Base-by-base conservation (phyloP, 768 basidiomycete genomes). In the Mycena crocata region DNA sequence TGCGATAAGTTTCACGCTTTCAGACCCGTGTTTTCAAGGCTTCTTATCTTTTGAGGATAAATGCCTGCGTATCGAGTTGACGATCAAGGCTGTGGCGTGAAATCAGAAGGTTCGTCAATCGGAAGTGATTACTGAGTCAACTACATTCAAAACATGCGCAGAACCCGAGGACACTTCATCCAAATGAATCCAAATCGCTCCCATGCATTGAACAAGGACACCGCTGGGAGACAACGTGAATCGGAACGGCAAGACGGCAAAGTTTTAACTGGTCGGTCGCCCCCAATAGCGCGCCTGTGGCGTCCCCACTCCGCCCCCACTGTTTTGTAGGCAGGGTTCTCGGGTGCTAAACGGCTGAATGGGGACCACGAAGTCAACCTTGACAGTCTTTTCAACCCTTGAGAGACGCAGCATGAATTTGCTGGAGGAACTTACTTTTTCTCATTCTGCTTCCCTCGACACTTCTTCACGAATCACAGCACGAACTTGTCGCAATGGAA, bases 401-500 rank as follows among this genome's bases (percentile, higher is more conserved):
- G n/a, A n/a, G n/a, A n/a, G n/a, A n/a, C n/a, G n/a, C n/a, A n/a
- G n/a, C n/a, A n/a, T n/a, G n/a, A n/a, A n/a, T n/a, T n/a, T n/a
- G 26, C 30, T 10, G 12, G 5, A 32, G 23, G 19, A 30, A 23
- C 31, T 3, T 26, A 14, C 37, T 44, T n/a, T 32, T 32, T 15
- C 57, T n/a, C 34, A 14, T 21, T 42, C 17, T 30, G 37, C 35
- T 54, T 35, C 40, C 17, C 8, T 42, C 17, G 40, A 40, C 52
- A 5, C 52, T n/a, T 21, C 23, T 39, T 19, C 45, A 26, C 37
- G 35, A 40, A 28, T 28, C 39, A 28, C 28, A 19, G 34, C 26
- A 9, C 10, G 15, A 48, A 6, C 32, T 48, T 26, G 5, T 28
- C 35, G n/a, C 51, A 31, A 65, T 65, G 64, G 64, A 65, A 52